Evolutionary conservation across 805 yeast genomes (phyloP), one percentile per base, ranked within the genome.

Genomic region (Metahyphopichia silvanorum): DNA sequence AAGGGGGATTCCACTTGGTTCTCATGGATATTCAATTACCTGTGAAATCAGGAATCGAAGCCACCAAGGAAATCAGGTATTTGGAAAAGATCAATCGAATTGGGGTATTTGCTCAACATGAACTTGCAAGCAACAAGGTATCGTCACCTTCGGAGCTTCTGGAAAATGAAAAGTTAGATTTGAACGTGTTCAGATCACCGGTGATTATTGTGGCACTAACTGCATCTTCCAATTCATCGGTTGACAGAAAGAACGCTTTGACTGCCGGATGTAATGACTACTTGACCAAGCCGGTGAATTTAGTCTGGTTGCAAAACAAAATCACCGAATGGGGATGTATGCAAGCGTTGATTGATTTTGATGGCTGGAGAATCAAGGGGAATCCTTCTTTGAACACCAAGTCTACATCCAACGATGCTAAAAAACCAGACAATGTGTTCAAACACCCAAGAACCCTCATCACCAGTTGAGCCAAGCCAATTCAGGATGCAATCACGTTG

Each of bases 281-380:
- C 62, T 63, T 93, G 45, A 93, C 97, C 7, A 93, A 93, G 46
- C 99, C 99, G 0, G 98, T 93, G 6, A 91, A 88, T 47, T 67
- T 91, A 45, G 86, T 79, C 30, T 93, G 99, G 99, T 67, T 93
- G 29, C 86, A 88, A 49, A 86, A 86, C 51, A 93, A 93, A 60
- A 85, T 93, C 32, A 83, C 88, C 1, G 97, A 91, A 58, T 93
- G 98, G 98, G 98, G 98, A 1, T 91, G 98, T 58, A 91, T 91
- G 98, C 98, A 91, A 61, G 97, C 97, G 1, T 64, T 91, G 31
- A 89, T 91, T 55, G 95, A 91, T 59, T 91, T 84, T 57, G 96
- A 93, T 54, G 91, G 94, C 23, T 93, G 97, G 94, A 78, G 75
- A 32, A 44, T 37, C 12, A 57, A 52, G 26, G 37, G 45, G 7